These are phyloP conservation scores for Coniella vitis DNA, from an alignment of 2,329 filamentous ascomycete genomes.

Conservation along the genomic window DNA sequence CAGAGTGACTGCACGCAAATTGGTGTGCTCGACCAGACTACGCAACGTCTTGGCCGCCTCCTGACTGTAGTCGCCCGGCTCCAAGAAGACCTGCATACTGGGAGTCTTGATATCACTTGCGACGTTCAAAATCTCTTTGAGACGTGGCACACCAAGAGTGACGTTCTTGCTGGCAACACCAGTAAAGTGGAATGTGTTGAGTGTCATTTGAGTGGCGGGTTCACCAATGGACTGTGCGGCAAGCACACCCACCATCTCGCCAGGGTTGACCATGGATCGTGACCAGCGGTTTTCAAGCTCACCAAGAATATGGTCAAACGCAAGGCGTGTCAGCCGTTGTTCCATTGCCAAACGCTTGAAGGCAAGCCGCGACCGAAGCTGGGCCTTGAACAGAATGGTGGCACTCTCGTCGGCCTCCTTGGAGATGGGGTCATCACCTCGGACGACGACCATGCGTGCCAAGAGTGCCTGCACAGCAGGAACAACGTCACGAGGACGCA, in stretches of 20 bases:
- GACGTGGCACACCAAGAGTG: conserved; percentile 94
- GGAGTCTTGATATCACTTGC: conserved; percentile 98
- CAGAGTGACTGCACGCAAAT: conserved; percentile 81
- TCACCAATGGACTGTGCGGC: conserved; percentile 98
- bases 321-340: conserved; percentile 80
- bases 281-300: conserved; percentile 86
- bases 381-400: conserved; percentile 85
- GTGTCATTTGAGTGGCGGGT: conserved; percentile 97
- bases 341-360: conserved; percentile 89
- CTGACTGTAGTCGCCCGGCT: conserved; percentile 46
- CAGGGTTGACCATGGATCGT: conserved; percentile 77
- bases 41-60: conserved; percentile 79
- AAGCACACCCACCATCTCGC: conserved; percentile 97
- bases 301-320: conserved; percentile 86
- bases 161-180: conserved; percentile 99
- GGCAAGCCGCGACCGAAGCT: conserved; percentile 79
- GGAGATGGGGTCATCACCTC: conserved; percentile 76
- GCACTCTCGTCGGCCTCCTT: conserved; percentile 81
- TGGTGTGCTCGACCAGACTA: conserved; percentile 90
- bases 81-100: conserved; percentile 87
- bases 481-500: conserved; percentile 83
- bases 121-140: conserved; percentile 98
- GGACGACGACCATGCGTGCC: conserved; percentile 74
- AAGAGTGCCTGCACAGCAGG: conserved; percentile 70
- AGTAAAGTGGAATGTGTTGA: conserved; percentile 99